phyloP scores from a whole-genome alignment of 768 basidiomycete species.

The Boletus rex-veris region DNA sequence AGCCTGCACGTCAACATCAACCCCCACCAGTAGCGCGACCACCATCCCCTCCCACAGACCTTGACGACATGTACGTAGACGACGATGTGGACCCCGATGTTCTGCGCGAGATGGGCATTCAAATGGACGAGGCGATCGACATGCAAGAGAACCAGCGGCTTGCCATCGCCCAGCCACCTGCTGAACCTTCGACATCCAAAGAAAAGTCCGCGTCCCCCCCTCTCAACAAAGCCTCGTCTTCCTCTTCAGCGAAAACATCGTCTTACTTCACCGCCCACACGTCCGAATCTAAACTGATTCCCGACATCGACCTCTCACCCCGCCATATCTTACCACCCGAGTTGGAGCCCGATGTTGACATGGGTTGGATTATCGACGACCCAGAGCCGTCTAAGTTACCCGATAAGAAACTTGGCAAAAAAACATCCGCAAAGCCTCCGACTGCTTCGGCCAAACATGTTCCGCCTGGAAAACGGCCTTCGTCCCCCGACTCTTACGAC shows the following conservation, averaged over 20 bases:
- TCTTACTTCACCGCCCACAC: constrained; percentile 19
- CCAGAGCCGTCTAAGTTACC: constrained; percentile 17
- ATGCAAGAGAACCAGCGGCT: background rate
- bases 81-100: constrained; percentile 31
- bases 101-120: constrained; percentile 20
- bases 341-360: constrained; percentile 13
- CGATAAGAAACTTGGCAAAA: constrained; percentile 1
- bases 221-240: background rate
- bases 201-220: constrained; percentile 10
- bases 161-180: background rate
- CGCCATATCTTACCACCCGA: constrained; percentile 24
- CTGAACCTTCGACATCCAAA: constrained; percentile 3
- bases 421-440: constrained; percentile 7
- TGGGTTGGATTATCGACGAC: constrained; percentile 32
- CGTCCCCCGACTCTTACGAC: constrained; percentile 29
- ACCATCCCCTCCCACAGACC: constrained; percentile 12
- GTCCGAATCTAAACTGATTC: constrained; percentile 11
- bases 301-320: constrained; percentile 31
- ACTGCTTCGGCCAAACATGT: background rate
- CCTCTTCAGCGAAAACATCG: constrained; percentile 12
- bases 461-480: constrained; percentile 8
- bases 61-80: constrained; percentile 24
- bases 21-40: constrained; percentile 1
- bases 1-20: constrained; percentile 14
- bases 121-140: constrained; percentile 15